phyloP scores from a whole-genome alignment of 2,329 filamentous ascomycete genomes.

The Chrysoporthe austroafricana region DNA sequence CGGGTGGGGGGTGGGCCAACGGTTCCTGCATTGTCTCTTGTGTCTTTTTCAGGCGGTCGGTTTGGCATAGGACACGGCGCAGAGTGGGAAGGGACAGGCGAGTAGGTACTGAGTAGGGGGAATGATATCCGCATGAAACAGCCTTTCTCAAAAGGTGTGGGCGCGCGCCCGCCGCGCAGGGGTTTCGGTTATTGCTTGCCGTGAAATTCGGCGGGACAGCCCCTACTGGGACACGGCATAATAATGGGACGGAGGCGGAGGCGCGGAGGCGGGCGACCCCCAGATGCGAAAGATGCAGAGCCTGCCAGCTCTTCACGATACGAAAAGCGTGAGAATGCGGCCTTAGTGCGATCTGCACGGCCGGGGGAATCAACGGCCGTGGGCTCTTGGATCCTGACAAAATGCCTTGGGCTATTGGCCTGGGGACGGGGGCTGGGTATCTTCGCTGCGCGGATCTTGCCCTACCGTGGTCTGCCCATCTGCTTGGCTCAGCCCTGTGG shows the following conservation, averaged over 20 bases:
- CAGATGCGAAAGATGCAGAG: neutral
- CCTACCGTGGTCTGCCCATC: neutral
- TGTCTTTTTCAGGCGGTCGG: neutral
- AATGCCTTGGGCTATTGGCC: too few species aligned
- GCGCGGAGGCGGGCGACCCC: neutral
- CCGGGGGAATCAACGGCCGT: neutral
- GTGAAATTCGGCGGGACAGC: neutral
- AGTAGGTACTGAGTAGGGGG: too few species aligned
- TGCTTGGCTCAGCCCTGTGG: conserved; percentile 8
- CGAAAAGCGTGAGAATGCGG: neutral
- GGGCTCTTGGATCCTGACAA: too few species aligned
- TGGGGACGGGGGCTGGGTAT: too few species aligned
- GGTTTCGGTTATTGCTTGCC: neutral
- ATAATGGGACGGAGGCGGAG: neutral
- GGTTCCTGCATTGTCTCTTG: neutral
- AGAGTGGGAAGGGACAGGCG: neutral
- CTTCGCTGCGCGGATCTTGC: neutral
- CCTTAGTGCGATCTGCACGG: neutral
- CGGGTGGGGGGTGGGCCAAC: neutral
- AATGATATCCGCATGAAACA: neutral
- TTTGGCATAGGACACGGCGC: neutral
- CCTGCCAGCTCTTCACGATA: neutral
- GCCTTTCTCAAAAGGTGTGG: neutral
- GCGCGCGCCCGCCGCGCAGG: neutral
- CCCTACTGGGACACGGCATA: neutral